A percentile compares a stretch with the other conserved stretches of the same genome.
Evolutionary conservation across 2,329 filamentous ascomycete species (phyloP).

Genomic region (Leptographium lundbergii): DNA sequence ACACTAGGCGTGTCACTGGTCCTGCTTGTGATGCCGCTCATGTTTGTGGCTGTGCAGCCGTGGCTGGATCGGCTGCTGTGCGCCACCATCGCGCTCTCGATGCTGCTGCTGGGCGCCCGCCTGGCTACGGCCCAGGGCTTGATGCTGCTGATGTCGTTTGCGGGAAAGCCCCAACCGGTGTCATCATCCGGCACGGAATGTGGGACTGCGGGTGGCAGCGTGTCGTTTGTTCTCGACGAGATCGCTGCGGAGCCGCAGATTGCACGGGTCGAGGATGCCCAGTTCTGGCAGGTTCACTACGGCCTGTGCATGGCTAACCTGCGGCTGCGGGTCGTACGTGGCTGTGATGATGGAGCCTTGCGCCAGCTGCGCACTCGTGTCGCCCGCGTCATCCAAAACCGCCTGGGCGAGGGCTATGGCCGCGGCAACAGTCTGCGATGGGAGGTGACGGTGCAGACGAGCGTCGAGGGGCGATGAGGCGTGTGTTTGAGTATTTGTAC

Average conservation of each 20-base stretch:
- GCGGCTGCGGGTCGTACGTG: conserved; percentile 57
- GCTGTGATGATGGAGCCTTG: conserved; percentile 59
- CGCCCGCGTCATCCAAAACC: conserved; percentile 66
- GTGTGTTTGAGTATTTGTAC: background rate
- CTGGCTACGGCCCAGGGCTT: conserved; percentile 76
- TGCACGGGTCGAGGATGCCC: conserved; percentile 69
- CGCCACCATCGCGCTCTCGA: conserved; percentile 66
- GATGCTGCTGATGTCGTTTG: conserved; percentile 92
- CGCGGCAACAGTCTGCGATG: conserved; percentile 66
- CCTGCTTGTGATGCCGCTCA: conserved; percentile 60
- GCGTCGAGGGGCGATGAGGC: conserved; percentile 19
- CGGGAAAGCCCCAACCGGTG: conserved; percentile 16
- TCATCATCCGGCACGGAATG: background rate
- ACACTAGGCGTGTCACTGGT: conserved; percentile 77
- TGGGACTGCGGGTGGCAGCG: background rate
- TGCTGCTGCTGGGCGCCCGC: conserved; percentile 77
- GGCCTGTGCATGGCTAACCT: conserved; percentile 92
- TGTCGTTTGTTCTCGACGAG: conserved; percentile 60
- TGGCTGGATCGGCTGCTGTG: conserved; percentile 78
- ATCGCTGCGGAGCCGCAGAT: conserved; percentile 72
- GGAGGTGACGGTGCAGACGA: conserved; percentile 86
- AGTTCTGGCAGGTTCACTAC: conserved; percentile 98
- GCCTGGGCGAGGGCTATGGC: conserved; percentile 79
- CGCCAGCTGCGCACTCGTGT: conserved; percentile 64
- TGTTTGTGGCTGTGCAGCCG: conserved; percentile 71